Percentiles rank a stretch among this genome's conserved stretches.
Conservation (phyloP, 352 stramenopile species). For the Pythium aquatile region DNA sequence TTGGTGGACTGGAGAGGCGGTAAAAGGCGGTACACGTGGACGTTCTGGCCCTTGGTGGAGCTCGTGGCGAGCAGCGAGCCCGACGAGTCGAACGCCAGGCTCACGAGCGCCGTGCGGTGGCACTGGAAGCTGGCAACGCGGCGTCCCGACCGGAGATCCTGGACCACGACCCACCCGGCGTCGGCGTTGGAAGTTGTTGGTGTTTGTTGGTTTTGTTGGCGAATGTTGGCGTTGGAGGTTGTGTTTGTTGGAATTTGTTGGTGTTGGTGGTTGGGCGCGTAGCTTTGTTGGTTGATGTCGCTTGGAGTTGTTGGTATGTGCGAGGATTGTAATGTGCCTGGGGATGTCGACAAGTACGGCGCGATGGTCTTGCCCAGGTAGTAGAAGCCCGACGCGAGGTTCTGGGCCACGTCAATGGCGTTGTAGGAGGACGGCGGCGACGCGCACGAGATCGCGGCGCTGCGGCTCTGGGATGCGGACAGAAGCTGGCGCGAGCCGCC, state of each 20-base stretch:
- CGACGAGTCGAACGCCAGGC: constrained; percentile 72
- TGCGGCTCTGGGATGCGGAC: constrained; percentile 16
- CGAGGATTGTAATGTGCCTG: constrained; percentile 26
- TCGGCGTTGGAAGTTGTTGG: constrained; percentile 22
- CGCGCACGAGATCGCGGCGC: constrained; percentile 12
- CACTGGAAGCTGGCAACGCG: constrained; percentile 75
- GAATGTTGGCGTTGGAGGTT: not conserved
- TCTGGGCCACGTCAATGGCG: constrained; percentile 83
- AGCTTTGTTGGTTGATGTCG: constrained; percentile 3
- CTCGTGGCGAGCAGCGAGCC: constrained; percentile 76
- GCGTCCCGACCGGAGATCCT: constrained; percentile 59
- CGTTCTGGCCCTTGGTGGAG: constrained; percentile 83
- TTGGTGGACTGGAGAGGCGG: constrained; percentile 42
- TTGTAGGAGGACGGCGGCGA: constrained; percentile 39
- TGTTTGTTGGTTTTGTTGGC: constrained; percentile 12
- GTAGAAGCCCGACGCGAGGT: constrained; percentile 85
- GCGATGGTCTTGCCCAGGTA: constrained; percentile 80
- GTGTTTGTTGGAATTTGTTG: constrained; percentile 17
- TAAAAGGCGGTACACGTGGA: constrained; percentile 80
- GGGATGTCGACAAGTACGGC: constrained; percentile 71
- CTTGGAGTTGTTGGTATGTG: constrained; percentile 3
- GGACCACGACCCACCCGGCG: constrained; percentile 66
- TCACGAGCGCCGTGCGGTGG: constrained; percentile 70
- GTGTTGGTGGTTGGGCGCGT: not conserved
- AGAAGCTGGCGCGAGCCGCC: constrained; percentile 25